These are phyloP conservation scores for Cinnamomum micranthum DNA, from an alignment of 164 flowering plant species.

Conservation along the genomic window DNA sequence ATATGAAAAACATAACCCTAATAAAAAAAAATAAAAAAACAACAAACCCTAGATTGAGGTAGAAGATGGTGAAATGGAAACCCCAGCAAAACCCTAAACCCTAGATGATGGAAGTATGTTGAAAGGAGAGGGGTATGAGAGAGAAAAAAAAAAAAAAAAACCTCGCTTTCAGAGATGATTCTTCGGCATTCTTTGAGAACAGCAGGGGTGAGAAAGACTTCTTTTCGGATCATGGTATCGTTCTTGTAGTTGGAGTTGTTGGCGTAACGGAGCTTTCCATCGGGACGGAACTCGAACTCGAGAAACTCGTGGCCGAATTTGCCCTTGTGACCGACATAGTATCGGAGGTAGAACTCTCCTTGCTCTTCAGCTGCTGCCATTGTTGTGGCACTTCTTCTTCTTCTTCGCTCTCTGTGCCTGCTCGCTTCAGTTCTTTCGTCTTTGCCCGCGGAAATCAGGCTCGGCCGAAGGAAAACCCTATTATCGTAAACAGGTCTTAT, in stretches of 20 bases:
- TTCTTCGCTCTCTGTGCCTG: no score
- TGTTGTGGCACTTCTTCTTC: no score
- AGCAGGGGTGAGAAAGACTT: slow-evolving; percentile 83
- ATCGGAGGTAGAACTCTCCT: slow-evolving; percentile 65
- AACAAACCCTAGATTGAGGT: neutral
- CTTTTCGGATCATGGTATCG: slow-evolving; percentile 95
- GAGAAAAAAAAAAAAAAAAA: slow-evolving; percentile 11
- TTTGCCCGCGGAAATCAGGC: no score
- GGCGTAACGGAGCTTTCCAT: slow-evolving; percentile 91
- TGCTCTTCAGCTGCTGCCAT: slow-evolving; percentile 27
- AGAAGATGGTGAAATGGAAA: no score
- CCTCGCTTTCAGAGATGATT: slow-evolving; percentile 90
- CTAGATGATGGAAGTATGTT: neutral
- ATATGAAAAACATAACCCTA: neutral
- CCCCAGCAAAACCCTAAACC: no score
- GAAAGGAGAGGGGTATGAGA: neutral
- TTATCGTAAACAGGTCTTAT: no score
- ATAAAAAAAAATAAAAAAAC: no score
- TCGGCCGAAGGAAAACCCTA: no score
- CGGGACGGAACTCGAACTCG: slow-evolving; percentile 91
- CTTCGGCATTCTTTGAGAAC: slow-evolving; percentile 85
- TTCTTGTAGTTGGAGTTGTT: slow-evolving; percentile 98
- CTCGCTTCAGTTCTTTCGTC: no score
- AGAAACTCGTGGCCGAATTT: slow-evolving; percentile 93
- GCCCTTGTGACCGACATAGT: slow-evolving; percentile 95